Evolutionary conservation across 768 basidiomycete species (phyloP), one percentile per base, ranked within the genome.

Genomic region (Amanita exitialis): DNA sequence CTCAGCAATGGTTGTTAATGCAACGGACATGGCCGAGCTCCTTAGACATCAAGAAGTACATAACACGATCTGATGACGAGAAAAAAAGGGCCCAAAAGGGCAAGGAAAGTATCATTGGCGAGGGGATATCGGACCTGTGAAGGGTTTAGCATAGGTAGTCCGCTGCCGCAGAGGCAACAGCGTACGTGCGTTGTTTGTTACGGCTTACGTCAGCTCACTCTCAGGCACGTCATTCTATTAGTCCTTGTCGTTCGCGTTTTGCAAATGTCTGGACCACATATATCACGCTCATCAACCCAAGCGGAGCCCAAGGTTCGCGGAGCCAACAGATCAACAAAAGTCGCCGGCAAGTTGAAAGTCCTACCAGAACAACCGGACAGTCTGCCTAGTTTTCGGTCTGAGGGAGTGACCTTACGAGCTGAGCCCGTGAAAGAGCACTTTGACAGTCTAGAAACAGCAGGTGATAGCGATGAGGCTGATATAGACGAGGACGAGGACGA

Each of bases 261-360:
- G 34, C 23, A 36, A 35, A 21, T 43, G 51, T 20, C 28, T 23
- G 50, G 44, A 15, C 43, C 25, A n/a, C 42, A 42, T 15, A 34
- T 36, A n/a, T 51, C 28, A 44, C 30, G 28, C 6, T 16, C 58
- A 6, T 52, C 56, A 39, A 27, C 51, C 25, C 47, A 61, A 12
- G 57, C 59, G 10, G 81, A 83, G 54, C 64, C 70, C 9, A 87
- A 85, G 58, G 67, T 73, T 18, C 75, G 86, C 48, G 85, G 86
- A 0, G 85, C 86, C 12, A 87, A 88, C 58, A 74, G 87, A 56
- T 82, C 85, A 16, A 88, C 87, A 0, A 90, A 90, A 62, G 78
- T 84, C 7, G 82, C 83, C 10, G 87, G 88, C 39, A 92, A 92
- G 64, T 79, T 92, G 56, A 91, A 92, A 61, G 87, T 92, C 13